phyloP scores from a whole-genome alignment of 148 eudicot species.

The Silene conica region DNA sequence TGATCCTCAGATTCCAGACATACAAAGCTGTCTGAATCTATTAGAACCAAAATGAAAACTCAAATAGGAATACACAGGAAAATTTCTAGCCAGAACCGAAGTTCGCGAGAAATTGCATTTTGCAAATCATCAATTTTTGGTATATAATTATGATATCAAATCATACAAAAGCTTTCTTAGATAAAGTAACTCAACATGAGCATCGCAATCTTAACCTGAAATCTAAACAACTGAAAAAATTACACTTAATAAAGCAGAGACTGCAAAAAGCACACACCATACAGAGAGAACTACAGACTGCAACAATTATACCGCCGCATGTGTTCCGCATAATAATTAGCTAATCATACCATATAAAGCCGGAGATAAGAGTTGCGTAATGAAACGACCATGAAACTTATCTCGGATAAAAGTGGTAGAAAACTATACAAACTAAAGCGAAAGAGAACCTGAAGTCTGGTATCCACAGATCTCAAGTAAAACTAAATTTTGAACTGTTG shows the following conservation, averaged over 20 bases:
- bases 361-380: slow-evolving; percentile 10
- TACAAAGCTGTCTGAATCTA: background rate
- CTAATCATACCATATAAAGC: background rate
- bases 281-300: background rate
- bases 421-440: slow-evolving; percentile 28
- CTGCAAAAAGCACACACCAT: background rate
- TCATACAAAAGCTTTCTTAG: background rate
- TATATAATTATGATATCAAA: background rate
- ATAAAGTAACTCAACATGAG: background rate
- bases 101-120: background rate
- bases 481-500: slow-evolving; percentile 13
- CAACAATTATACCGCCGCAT: background rate
- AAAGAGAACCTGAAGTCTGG: slow-evolving; percentile 18
- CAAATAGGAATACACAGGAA: too few species aligned
- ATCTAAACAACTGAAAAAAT: slow-evolving; percentile 7
- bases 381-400: slow-evolving; percentile 13
- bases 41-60: too few species aligned
- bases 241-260: slow-evolving; percentile 4
- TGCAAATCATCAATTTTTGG: slow-evolving; percentile 2
- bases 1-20: too few species aligned
- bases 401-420: slow-evolving; percentile 11
- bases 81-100: too few species aligned
- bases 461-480: slow-evolving; percentile 34
- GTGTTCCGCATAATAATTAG: background rate
- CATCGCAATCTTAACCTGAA: slow-evolving; percentile 6